These are phyloP conservation scores for Stentor coeruleus DNA, from an alignment of 73 alveolate genomes.

Conservation along the genomic window DNA sequence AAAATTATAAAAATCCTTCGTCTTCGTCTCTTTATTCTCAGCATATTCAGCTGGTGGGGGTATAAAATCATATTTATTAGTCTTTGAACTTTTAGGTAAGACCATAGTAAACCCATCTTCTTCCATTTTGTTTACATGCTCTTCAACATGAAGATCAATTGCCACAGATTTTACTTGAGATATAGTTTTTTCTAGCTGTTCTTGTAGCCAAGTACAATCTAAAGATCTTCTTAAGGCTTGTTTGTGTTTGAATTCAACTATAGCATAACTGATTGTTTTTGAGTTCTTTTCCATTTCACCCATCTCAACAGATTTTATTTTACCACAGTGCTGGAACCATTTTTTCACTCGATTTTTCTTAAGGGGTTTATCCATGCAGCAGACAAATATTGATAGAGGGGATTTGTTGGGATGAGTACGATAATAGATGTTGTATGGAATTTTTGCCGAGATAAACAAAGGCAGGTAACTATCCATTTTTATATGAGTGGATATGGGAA, in stretches of 20 bases:
- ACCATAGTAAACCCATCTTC: slow-evolving; percentile 18
- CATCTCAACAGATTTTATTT: neutral
- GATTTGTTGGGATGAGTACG: neutral
- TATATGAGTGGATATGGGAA: no score
- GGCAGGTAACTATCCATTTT: slow-evolving; percentile 19
- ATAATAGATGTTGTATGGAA: neutral
- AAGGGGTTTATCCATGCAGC: slow-evolving; percentile 8
- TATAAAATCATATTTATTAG: neutral
- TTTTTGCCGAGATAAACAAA: neutral
- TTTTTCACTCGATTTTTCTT: slow-evolving; percentile 13
- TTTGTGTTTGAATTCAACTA: neutral
- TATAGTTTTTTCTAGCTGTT: neutral
- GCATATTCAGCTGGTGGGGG: neutral
- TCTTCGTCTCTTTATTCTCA: neutral
- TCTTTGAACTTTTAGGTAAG: slow-evolving; percentile 3
- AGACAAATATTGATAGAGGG: neutral
- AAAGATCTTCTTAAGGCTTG: neutral
- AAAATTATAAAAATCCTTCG: slow-evolving; percentile 21
- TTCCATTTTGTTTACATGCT: slow-evolving; percentile 18
- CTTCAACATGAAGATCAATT: neutral
- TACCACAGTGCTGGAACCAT: slow-evolving; percentile 16
- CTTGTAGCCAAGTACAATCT: neutral
- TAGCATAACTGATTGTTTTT: neutral
- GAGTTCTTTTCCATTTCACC: slow-evolving; percentile 7
- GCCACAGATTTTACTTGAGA: neutral